Percentiles rank a stretch among this genome's conserved stretches.
Conservation (phyloP, 2,329 filamentous ascomycete genomes). For the Neocatenulostroma microsporum region DNA sequence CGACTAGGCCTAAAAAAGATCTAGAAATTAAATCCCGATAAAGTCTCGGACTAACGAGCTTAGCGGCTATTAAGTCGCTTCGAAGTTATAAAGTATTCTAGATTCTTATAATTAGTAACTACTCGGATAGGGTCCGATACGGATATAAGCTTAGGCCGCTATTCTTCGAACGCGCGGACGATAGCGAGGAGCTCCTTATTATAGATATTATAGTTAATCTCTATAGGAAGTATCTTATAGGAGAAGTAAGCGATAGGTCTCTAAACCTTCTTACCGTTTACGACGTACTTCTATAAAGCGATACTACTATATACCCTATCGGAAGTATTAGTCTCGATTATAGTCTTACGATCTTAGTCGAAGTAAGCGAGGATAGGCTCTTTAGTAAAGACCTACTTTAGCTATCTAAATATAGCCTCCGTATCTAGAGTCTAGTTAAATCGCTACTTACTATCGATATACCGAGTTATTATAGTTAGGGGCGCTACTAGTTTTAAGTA, state of each 20-base stretch:
- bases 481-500: conserved; percentile 7
- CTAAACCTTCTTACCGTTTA: not conserved
- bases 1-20: not conserved
- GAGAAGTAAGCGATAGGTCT: conserved; percentile 21
- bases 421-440: conserved; percentile 4
- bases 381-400: conserved; percentile 5
- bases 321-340: conserved; percentile 4
- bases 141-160: conserved; percentile 1
- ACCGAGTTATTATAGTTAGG: conserved; percentile 5
- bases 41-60: conserved; percentile 10
- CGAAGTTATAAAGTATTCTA: conserved; percentile 24
- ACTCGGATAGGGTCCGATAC: conserved; percentile 8
- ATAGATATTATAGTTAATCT: conserved; percentile 31
- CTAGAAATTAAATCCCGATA: conserved; percentile 13
- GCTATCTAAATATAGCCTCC: not conserved
- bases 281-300: not conserved
- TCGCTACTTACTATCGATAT: conserved; percentile 4
- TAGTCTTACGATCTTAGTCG: conserved; percentile 3
- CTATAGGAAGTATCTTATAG: conserved; percentile 16
- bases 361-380: conserved; percentile 7
- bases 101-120: conserved; percentile 24
- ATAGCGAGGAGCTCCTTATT: conserved; percentile 33
- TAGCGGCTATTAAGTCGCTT: conserved; percentile 21
- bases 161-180: conserved; percentile 18
- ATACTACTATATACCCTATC: not conserved